phyloP scores from a whole-genome alignment of 371 early-diverging fungal species.

The Apophysomyces elegans region DNA sequence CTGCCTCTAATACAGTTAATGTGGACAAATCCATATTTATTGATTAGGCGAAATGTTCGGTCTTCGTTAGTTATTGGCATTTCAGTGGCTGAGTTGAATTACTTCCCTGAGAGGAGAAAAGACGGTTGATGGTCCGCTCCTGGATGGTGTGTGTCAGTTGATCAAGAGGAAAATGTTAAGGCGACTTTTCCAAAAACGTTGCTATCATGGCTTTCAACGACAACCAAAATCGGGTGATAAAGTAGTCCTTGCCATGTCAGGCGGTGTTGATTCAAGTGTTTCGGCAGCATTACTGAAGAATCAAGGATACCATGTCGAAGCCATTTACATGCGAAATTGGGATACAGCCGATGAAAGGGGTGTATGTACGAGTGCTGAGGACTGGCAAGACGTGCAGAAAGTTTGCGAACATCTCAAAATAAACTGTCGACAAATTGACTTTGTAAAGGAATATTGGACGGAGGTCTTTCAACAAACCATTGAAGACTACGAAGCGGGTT shows the following conservation, averaged over 20 bases:
- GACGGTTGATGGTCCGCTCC: not conserved
- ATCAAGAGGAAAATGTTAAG: not conserved
- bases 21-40: too few species aligned
- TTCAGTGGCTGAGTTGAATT: slow-evolving; percentile 1
- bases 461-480: slow-evolving; percentile 82
- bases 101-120: not conserved
- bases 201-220: not conserved
- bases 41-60: too few species aligned
- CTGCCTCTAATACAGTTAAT: too few species aligned
- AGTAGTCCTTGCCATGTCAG: slow-evolving; percentile 85
- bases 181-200: not conserved
- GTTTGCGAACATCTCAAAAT: slow-evolving; percentile 73
- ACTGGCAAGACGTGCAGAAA: slow-evolving; percentile 84
- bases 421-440: slow-evolving; percentile 71
- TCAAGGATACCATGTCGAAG: slow-evolving; percentile 72
- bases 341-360: slow-evolving; percentile 82
- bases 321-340: slow-evolving; percentile 96
- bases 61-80: too few species aligned
- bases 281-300: slow-evolving; percentile 73
- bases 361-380: slow-evolving; percentile 78
- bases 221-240: slow-evolving; percentile 14
- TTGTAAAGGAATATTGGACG: slow-evolving; percentile 92
- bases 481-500: slow-evolving; percentile 69
- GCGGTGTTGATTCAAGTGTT: slow-evolving; percentile 94
- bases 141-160: not conserved